Conservation (phyloP, 805 yeast species). For the Starmerella tilneyi region DNA sequence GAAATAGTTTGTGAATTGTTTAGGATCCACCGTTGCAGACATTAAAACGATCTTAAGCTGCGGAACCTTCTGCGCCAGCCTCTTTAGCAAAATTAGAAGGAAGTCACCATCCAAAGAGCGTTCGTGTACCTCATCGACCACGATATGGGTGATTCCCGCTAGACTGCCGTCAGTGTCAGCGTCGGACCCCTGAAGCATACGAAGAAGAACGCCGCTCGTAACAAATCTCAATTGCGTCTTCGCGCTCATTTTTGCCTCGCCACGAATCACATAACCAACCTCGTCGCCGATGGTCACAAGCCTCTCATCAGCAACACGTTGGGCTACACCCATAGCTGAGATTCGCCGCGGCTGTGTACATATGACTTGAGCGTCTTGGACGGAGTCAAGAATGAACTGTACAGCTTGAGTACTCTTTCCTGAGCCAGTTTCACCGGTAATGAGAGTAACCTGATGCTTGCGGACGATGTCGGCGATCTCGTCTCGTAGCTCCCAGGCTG, state of each 20-base stretch:
- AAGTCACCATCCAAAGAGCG: slow-evolving; percentile 86
- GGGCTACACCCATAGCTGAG: slow-evolving; percentile 88
- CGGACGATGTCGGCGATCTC: slow-evolving; percentile 49
- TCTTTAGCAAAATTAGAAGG: slow-evolving; percentile 63
- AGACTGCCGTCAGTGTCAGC: slow-evolving; percentile 24
- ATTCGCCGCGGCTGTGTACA: slow-evolving; percentile 96
- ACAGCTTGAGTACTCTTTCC: slow-evolving; percentile 94
- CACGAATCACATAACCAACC: slow-evolving; percentile 83
- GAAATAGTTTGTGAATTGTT: slow-evolving; percentile 59
- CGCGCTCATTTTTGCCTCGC: slow-evolving; percentile 53
- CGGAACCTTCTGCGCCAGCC: slow-evolving; percentile 38
- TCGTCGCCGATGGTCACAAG: slow-evolving; percentile 55
- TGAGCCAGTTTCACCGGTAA: slow-evolving; percentile 97
- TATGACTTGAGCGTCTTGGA: slow-evolving; percentile 43
- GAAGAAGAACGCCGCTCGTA: slow-evolving; percentile 82
- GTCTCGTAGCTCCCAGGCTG: slow-evolving; percentile 70
- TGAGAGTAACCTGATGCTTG: slow-evolving; percentile 53
- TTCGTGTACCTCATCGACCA: slow-evolving; percentile 95
- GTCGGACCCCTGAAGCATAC: slow-evolving; percentile 57
- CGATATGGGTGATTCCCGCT: slow-evolving; percentile 47
- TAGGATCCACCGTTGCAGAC: slow-evolving; percentile 86
- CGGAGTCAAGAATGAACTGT: slow-evolving; percentile 70
- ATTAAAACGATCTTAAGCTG: slow-evolving; percentile 64
- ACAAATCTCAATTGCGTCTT: slow-evolving; percentile 72
- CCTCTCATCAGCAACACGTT: slow-evolving; percentile 81